Evolutionary conservation across 2,329 filamentous ascomycete genomes (phyloP), one percentile per base, ranked within the genome.

Genomic region (Thelonectria blattea): DNA sequence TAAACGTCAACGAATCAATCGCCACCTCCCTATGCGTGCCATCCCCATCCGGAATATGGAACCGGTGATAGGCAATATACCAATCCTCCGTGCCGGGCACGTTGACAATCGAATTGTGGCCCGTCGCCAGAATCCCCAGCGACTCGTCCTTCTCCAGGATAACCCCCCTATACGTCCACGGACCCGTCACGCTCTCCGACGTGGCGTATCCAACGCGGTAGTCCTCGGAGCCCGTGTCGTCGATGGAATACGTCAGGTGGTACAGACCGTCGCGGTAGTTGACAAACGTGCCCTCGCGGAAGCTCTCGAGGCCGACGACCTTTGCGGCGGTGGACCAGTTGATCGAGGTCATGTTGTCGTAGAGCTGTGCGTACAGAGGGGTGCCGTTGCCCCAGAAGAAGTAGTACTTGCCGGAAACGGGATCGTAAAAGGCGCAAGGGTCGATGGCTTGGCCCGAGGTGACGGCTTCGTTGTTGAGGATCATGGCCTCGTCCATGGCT

Each of bases 401-500:
- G 62, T 88, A 89, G 54, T 83, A 85, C 41, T 81, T 78, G 2
- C 82, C 84, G 42, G 86, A 74, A 0, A 71, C 81, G 0, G 86
- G 85, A 59, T 90, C 87, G 1, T 84, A 78, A 65, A 89, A 88
- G 0, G 79, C 80, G 1, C 83, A 85, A 0, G 87, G 86, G 56
- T 90, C 87, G 59, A 90, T 90, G 34, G 84, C 84, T 46, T 70
- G 68, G 0, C 71, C 69, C 1, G 71, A 74, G 2, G 75, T 60
- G 3, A 72, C 67, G 46, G 74, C 73, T 65, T 85, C 88, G 58
- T 83, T 86, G 0, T 56, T 52, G 6, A 65, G 81, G 32, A 82
- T 76, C 71, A 90, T 88, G 3, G 80, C 78, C 22, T 79, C 72
- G 0, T 79, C 67, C 63, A 88, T 78, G 0, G 87, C 81, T 3